Base-by-base conservation (phyloP, 345 rosid species). In the Linum usitatissimum region DNA sequence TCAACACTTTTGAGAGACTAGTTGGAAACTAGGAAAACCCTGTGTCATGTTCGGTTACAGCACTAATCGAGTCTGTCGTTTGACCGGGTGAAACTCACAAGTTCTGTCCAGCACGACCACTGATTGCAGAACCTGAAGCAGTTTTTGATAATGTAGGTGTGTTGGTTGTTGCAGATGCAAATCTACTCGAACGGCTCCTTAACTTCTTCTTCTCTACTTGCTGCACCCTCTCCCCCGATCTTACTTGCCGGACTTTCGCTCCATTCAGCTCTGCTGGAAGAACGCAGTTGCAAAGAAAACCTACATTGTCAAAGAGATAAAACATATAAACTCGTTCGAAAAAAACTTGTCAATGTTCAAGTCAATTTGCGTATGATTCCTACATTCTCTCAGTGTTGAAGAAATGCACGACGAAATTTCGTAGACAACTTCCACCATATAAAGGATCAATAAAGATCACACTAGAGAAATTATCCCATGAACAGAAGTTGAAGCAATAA, bases 211-310 rank as follows among this genome's bases (percentile, higher is more conserved):
- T 84, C 74, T 83, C 93, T 59, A 62, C 85, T 36, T 75, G 78
- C 0, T 48, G 68, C 57, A 30, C 58, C 65, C 71, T 76, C 60
- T 61, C 66, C 17, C 77, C 86, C 8, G 80, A 62, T 65, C 75
- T 77, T 15, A 83, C 78, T 54, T 82, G 80, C 9, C 83, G 74
- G 59, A 93, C 80, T 76, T 79, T 87, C 1, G 91, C 71, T 73
- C 87, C 86, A 6, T 82, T 84, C 73, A 93, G 70, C 21, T 86
- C 90, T 0, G 85, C 86, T 6, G 97, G 99, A 70, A 93, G 90
- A 62, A 93, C 95, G 42, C 97, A 93, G 65, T 90, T 87, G 81
- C 94, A 93, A 56, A 93, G 69, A 14, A 93, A 69, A 62, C 99
- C 99, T 90, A 28, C 9, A 40, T 39, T 45, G 9, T 19, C 54